phyloP scores from a whole-genome alignment of 805 yeast genomes.

The Komagataella kurtzmanii region DNA sequence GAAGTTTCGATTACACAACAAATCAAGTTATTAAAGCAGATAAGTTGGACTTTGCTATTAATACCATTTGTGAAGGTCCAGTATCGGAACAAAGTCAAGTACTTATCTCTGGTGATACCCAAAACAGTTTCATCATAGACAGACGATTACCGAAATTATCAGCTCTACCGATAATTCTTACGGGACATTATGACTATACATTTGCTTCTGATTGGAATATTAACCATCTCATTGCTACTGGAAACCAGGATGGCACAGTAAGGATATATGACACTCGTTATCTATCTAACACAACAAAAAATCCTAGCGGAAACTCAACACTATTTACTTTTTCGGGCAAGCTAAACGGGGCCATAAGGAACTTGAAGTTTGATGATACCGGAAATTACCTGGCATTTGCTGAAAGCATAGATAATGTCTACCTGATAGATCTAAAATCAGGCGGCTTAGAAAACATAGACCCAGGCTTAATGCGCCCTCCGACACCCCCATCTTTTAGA shows the following conservation, averaged over 20 bases:
- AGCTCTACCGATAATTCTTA: neutral
- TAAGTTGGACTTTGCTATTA: slow-evolving; percentile 32
- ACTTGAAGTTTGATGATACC: slow-evolving; percentile 31
- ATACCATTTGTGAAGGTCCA: slow-evolving; percentile 31
- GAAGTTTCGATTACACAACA: slow-evolving; percentile 23
- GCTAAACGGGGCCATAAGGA: slow-evolving; percentile 33
- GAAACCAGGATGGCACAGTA: slow-evolving; percentile 48
- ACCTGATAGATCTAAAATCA: slow-evolving; percentile 27
- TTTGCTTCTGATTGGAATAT: slow-evolving; percentile 48
- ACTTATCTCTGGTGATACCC: slow-evolving; percentile 37
- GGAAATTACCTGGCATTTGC: slow-evolving; percentile 39
- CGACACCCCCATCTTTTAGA: neutral
- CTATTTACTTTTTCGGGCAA: slow-evolving; percentile 8
- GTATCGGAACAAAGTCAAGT: slow-evolving; percentile 19
- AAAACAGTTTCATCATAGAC: slow-evolving; percentile 30
- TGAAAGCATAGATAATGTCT: slow-evolving; percentile 46
- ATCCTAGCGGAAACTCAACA: slow-evolving; percentile 1
- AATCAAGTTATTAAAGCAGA: slow-evolving; percentile 6
- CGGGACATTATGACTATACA: slow-evolving; percentile 41
- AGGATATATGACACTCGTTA: slow-evolving; percentile 37
- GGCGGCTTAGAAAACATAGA: slow-evolving; percentile 8
- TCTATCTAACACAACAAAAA: neutral
- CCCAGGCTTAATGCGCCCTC: slow-evolving; percentile 4
- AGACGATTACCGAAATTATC: slow-evolving; percentile 14
- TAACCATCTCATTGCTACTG: slow-evolving; percentile 33